phyloP scores from a whole-genome alignment of 208 protist genomes.

The Vickermania ingenoplastis region DNA sequence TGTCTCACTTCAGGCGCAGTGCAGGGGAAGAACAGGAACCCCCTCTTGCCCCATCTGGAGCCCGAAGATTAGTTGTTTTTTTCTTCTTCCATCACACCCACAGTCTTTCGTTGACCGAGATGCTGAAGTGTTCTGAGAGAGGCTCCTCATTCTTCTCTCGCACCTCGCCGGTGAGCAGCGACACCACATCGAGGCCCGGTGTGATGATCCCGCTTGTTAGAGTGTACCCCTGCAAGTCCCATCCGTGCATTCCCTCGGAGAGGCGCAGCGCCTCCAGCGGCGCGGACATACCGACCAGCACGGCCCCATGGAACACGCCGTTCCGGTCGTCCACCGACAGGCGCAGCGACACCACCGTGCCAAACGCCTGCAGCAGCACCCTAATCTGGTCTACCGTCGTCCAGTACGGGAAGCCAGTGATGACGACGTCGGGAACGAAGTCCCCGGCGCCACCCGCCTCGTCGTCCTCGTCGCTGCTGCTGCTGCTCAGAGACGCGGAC shows the following conservation, averaged over 20 bases:
- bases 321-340: slow-evolving; percentile 63
- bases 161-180: slow-evolving; percentile 43
- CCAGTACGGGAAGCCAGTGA: slow-evolving; percentile 80
- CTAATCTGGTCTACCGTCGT: slow-evolving; percentile 67
- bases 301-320: slow-evolving; percentile 68
- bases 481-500: slow-evolving; percentile 4
- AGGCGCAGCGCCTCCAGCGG: slow-evolving; percentile 50
- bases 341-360: slow-evolving; percentile 35
- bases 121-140: slow-evolving; percentile 17
- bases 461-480: slow-evolving; percentile 8
- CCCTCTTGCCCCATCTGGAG: too few species aligned
- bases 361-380: slow-evolving; percentile 56
- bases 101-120: slow-evolving; percentile 50
- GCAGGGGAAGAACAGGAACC: too few species aligned
- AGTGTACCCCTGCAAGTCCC: slow-evolving; percentile 22
- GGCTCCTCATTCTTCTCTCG: slow-evolving; percentile 13
- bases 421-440: slow-evolving; percentile 72
- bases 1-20: too few species aligned
- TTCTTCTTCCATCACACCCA: slow-evolving; percentile 78
- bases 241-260: slow-evolving; percentile 47
- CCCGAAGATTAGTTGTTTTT: too few species aligned
- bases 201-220: slow-evolving; percentile 62
- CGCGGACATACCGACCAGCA: slow-evolving; percentile 66
- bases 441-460: slow-evolving; percentile 3
- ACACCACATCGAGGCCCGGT: slow-evolving; percentile 52